Percentiles rank a stretch among this genome's conserved stretches.
Evolutionary conservation across 2,329 filamentous ascomycete species (phyloP).

Genomic region (Hysterium pulicare): DNA sequence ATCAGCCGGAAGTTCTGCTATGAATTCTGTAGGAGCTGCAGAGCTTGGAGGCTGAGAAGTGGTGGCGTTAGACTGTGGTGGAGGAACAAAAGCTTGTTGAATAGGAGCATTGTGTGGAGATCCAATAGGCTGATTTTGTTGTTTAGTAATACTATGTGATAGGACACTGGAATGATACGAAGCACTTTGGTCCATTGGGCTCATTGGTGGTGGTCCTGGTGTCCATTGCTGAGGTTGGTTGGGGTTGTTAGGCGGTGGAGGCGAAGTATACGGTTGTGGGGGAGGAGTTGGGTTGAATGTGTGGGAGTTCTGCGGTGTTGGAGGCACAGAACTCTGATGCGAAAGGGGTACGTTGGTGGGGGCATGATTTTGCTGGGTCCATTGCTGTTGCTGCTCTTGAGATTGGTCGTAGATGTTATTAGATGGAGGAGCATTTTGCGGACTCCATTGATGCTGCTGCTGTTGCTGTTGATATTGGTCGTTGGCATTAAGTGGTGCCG

Average conservation of each 20-base stretch:
- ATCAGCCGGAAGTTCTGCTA: slow-evolving; percentile 34
- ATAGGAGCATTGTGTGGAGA: slow-evolving; percentile 3
- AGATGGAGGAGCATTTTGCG: slow-evolving; percentile 3
- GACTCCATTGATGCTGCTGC: slow-evolving; percentile 12
- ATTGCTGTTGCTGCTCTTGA: neutral
- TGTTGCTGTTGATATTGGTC: neutral
- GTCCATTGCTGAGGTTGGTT: slow-evolving; percentile 8
- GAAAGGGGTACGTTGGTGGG: neutral
- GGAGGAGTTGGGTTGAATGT: slow-evolving; percentile 9
- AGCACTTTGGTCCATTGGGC: neutral
- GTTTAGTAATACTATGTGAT: neutral
- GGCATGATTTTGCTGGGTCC: slow-evolving; percentile 2
- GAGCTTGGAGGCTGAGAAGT: slow-evolving; percentile 7
- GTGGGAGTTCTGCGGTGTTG: slow-evolving; percentile 9
- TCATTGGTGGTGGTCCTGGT: neutral
- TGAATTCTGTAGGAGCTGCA: slow-evolving; percentile 18
- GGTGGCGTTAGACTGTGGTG: slow-evolving; percentile 12
- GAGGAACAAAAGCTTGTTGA: slow-evolving; percentile 5
- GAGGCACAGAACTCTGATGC: slow-evolving; percentile 5
- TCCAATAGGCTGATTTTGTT: neutral
- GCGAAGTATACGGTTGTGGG: slow-evolving; percentile 8
- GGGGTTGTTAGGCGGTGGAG: slow-evolving; percentile 13
- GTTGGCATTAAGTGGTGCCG: neutral
- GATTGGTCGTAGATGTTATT: too few species aligned
- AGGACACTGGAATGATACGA: slow-evolving; percentile 2